Base-by-base conservation (phyloP, 2,329 filamentous ascomycete species). In the Penicillium paneum region DNA sequence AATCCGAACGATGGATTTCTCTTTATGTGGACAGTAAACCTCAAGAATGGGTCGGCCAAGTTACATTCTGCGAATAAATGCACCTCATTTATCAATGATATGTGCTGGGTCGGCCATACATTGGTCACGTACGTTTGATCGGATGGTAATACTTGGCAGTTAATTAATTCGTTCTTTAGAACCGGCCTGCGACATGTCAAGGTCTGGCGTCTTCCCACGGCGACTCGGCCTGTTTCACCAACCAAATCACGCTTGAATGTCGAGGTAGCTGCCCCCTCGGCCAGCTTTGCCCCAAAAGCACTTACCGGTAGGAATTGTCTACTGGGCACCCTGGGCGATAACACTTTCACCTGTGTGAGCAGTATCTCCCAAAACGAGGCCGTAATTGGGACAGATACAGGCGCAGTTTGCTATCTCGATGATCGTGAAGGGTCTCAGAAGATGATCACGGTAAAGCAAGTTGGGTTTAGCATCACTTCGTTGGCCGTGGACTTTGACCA, bases 141-240 rank as follows among this genome's bases (percentile, higher is more conserved):
- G 4, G 17, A 40, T 8, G 11, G 32, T 40, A 6, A 39, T 41
- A 51, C 42, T 10, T 48, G 36, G 17, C 21, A 40, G 15, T 15
- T 15, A 32, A 54, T 58, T 64, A 55, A 67, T 17, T 48, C 7
- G n/a, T 47, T 17, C 19, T 12, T n/a, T 41, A 70, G 67, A 19
- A 84, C 94, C 24, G 94, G 94, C 13, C 88, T 94, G 48, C 85
- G 94, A 26, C 93, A 97, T 74, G 85, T 97, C 71, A 97, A 97
- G 73, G 83, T 95, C 47, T 99, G 94, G 94, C 87, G 87, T 62
- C 81, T 94, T 11, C 89, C 94, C 34, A 90, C 93, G 26, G 75
- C 41, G 6, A 17, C 66, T 53, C 78, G 68, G 39, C 75, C 79
- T 17, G 74, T 76, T 5, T 88, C 88, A 21, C 87, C 89, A 1